Base-by-base conservation (phyloP, 371 early-diverging fungal species). In the Mucor lusitanicus region DNA sequence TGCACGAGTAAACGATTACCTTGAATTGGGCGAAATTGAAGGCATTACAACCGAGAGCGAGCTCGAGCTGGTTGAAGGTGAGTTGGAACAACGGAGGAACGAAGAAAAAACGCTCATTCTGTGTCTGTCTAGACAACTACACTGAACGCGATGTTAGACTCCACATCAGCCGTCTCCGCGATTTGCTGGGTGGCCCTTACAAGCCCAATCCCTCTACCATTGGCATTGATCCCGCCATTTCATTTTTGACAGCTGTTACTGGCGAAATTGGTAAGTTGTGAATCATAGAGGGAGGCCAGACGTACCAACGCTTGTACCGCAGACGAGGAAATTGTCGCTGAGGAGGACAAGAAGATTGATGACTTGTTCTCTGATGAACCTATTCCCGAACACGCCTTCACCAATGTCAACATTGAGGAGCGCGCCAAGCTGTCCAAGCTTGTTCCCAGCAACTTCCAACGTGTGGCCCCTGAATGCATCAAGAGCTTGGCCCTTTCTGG, bases 141-240 rank as follows among this genome's bases (percentile, higher is more conserved):
- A 94, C 89, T 46, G 97, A 96, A 65, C 91, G 95, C 58, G 98
- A 96, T 72, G 92, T 92, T 5, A 91, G 95, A 61, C 78, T 95
- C 59, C 98, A 97, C 70, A 81, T 97, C 72, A 88, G 85, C 64
- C 91, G 96, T 58, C 83, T 96, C 27, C 89, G 95, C 40, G 95
- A 96, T 76, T 73, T 95, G 35, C 83, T 97, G 55, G 88, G 86
- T 48, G 91, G 92, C 17, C 92, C 93, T 54, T 86, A 89, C 65
- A 89, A 89, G 48, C 83, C 89, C 9, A 86, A 82, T n/a, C 76
- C 90, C 21, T 80, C 86, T 30, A 81, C 85, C 32, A 80, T 87
- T 64, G 94, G 93, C n/a, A 83, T 95, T 61, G 93, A 94, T 69
- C 83, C 86, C 15, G 90, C 87, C 21, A 70, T 90, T 63, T 85